These are phyloP conservation scores for Suillus luteus DNA, from an alignment of 768 basidiomycete genomes.

Conservation along the genomic window DNA sequence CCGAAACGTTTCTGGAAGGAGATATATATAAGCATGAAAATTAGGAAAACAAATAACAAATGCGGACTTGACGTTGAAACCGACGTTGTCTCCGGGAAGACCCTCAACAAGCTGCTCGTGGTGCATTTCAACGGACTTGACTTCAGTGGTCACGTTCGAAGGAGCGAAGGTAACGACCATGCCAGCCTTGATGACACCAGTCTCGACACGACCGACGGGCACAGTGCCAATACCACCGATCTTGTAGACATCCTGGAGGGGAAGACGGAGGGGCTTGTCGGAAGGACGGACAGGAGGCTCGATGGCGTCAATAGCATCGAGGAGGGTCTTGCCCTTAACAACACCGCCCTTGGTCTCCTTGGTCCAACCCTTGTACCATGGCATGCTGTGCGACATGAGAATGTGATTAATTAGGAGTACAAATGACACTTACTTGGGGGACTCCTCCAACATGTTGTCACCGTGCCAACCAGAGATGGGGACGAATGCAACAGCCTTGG, in stretches of 20 bases:
- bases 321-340: constrained; percentile 98
- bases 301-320: constrained; percentile 99
- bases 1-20: constrained; percentile 92
- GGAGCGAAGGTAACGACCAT: constrained; percentile 99
- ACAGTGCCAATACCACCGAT: constrained; percentile 99
- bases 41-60: constrained; percentile 11
- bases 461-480: constrained; percentile 99
- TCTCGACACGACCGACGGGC: constrained; percentile 99
- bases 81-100: constrained; percentile 98
- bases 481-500: constrained; percentile 96
- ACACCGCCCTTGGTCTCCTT: constrained; percentile 94
- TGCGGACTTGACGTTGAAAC: constrained; percentile 94
- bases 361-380: constrained; percentile 99
- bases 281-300: constrained; percentile 95
- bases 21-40: constrained; percentile 12
- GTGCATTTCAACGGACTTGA: constrained; percentile 99
- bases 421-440: constrained; percentile 67
- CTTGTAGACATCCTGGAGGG: constrained; percentile 99
- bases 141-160: constrained; percentile 99
- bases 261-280: constrained; percentile 99
- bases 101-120: constrained; percentile 97
- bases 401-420: constrained; percentile 6
- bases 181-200: constrained; percentile 99
- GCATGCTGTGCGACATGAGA: constrained; percentile 64
- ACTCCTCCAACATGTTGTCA: constrained; percentile 99